phyloP scores from a whole-genome alignment of 257 asterid genomes.

The Pogostemon cablin region DNA sequence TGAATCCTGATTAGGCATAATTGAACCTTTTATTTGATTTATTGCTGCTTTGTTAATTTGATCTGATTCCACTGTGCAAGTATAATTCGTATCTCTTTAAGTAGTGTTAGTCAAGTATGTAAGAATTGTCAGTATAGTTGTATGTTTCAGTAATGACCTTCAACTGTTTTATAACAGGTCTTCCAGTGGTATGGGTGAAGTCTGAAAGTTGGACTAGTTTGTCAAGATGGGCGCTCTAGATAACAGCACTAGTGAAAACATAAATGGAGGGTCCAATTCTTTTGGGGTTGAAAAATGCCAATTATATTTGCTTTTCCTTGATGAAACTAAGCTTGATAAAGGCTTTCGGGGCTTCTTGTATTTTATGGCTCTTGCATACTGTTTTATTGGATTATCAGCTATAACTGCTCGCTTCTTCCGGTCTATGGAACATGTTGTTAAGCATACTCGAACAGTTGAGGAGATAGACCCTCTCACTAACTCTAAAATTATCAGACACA shows the following conservation, averaged over 20 bases:
- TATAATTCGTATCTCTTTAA: background rate
- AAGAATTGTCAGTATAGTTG: background rate
- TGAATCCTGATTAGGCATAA: constrained; percentile 5
- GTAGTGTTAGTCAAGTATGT: background rate
- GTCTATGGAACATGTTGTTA: constrained; percentile 91
- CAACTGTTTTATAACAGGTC: no score
- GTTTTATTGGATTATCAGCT: constrained; percentile 88
- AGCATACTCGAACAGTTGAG: constrained; percentile 68
- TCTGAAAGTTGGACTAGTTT: constrained; percentile 29
- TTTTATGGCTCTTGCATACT: constrained; percentile 68
- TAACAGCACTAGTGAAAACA: constrained; percentile 34
- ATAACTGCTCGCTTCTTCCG: constrained; percentile 87
- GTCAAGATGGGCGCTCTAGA: constrained; percentile 42
- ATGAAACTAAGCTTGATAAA: constrained; percentile 57
- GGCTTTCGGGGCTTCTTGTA: constrained; percentile 65
- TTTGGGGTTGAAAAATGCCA: constrained; percentile 50
- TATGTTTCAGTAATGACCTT: constrained; percentile 1
- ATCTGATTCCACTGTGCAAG: constrained; percentile 13
- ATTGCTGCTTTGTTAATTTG: constrained; percentile 18
- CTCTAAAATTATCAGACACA: constrained; percentile 45
- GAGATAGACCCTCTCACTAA: constrained; percentile 66
- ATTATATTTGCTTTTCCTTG: constrained; percentile 49
- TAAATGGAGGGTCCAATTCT: constrained; percentile 35
- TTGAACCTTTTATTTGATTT: background rate
- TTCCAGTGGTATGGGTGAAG: constrained; percentile 33